These are phyloP conservation scores for Microcera coccophila DNA, from an alignment of 2,329 filamentous ascomycete species.

Conservation along the genomic window DNA sequence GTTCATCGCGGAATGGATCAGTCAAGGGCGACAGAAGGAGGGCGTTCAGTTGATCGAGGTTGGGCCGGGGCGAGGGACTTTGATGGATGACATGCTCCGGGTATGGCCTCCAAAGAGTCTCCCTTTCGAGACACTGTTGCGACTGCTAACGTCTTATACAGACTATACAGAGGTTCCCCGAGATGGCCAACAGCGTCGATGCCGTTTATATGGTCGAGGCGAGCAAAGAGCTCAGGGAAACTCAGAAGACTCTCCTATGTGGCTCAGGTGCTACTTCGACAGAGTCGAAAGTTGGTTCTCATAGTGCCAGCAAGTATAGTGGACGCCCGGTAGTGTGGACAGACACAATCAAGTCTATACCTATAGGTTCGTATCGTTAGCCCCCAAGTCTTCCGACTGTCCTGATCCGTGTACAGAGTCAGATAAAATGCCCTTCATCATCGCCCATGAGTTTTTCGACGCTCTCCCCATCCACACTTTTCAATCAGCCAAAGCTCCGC, in stretches of 20 bases:
- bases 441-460: constrained; percentile 98
- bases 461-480: constrained; percentile 95
- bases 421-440: constrained; percentile 79
- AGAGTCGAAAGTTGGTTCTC: constrained; percentile 68
- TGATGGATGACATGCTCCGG: constrained; percentile 95
- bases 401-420: constrained; percentile 44
- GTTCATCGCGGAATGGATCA: constrained; percentile 95
- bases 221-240: constrained; percentile 69
- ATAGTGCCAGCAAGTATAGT: constrained; percentile 72
- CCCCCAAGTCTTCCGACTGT: no score
- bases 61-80: constrained; percentile 85
- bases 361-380: constrained; percentile 57
- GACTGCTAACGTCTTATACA: constrained; percentile 33
- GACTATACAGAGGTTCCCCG: constrained; percentile 81
- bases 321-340: constrained; percentile 80
- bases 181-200: constrained; percentile 71
- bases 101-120: constrained; percentile 59
- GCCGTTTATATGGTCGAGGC: constrained; percentile 93
- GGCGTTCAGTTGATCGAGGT: constrained; percentile 90
- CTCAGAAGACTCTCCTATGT: constrained; percentile 80
- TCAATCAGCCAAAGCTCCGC: constrained; percentile 60
- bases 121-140: no score
- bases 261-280: constrained; percentile 63
- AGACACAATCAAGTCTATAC: constrained; percentile 81
- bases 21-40: constrained; percentile 68